Evolutionary conservation across 805 yeast genomes (phyloP), one percentile per base, ranked within the genome.

Genomic region (Ascoidea rubescens): DNA sequence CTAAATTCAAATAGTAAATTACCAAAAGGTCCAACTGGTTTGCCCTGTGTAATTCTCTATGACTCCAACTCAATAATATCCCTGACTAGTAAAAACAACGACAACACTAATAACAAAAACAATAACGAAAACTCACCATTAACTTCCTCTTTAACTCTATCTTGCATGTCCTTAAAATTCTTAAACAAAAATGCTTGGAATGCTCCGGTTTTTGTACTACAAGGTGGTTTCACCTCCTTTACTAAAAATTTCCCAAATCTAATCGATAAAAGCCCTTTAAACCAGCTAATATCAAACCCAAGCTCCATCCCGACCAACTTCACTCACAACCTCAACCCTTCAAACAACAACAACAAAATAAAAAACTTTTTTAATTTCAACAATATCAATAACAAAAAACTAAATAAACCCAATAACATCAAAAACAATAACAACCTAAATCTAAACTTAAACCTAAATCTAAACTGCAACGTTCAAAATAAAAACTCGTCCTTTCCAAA

Each of bases 91-190:
- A 37, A 37, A 49, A 55, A 55, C 14, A 21, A 21, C 3, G 65
- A 71, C 46, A 62, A 37, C 49, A 55, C 55, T 14, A 21, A 21
- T 21, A 65, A 71, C 46, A 62, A 60, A 33, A 62, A 73, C 0
- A 52, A 52, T 14, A 51, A 55, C 7, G 17, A 61, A 58, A 31
- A 31, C 7, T 42, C 14, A 14, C 5, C 32, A 0, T 17, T 4
- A n/a, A 54, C 50, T 10, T 57, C 73, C 1, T 67, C 77, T 4
- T 55, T 67, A 0, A 60, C 72, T n/a, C 57, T 79, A 5, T 69
- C 64, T 55, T 75, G 75, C 55, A 64, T 79, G 57, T 67, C 74
- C 31, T 68, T 66, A 49, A 81, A 82, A 60, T 72, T 80, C 52
- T 59, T 69, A 2, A 67, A 68, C 49, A 63, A 68, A 45, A 54